Conservation (phyloP, 306 rosid species). For the Comarum palustre region DNA sequence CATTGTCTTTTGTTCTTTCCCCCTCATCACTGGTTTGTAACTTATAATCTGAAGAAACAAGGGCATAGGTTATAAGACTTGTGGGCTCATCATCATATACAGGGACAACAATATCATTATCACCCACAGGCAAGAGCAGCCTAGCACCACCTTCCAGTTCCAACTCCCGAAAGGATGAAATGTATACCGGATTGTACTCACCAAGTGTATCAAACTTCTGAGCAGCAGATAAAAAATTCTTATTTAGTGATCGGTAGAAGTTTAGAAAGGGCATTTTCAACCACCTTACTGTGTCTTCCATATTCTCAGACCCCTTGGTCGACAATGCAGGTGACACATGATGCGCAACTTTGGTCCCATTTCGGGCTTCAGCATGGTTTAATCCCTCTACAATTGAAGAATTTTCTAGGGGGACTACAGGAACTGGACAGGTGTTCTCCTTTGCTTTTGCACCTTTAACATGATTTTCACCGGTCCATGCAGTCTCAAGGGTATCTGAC, state of each 20-base stretch:
- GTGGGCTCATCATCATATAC: slow-evolving; percentile 92
- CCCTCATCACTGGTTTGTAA: slow-evolving; percentile 51
- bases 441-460: slow-evolving; percentile 39
- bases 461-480: slow-evolving; percentile 71
- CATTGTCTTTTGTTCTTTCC: slow-evolving; percentile 52
- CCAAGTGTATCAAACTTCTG: slow-evolving; percentile 55
- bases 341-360: slow-evolving; percentile 32
- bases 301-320: slow-evolving; percentile 41
- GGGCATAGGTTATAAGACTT: slow-evolving; percentile 78
- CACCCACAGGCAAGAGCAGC: slow-evolving; percentile 68
- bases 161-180: slow-evolving; percentile 62
- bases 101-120: slow-evolving; percentile 73
- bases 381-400: slow-evolving; percentile 35
- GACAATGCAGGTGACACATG: slow-evolving; percentile 29
- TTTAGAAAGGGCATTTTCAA: slow-evolving; percentile 66
- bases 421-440: slow-evolving; percentile 34
- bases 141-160: slow-evolving; percentile 78
- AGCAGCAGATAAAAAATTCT: slow-evolving; percentile 47
- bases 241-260: slow-evolving; percentile 60
- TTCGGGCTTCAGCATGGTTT: slow-evolving; percentile 52
- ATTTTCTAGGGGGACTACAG: slow-evolving; percentile 47
- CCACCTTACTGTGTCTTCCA: slow-evolving; percentile 68
- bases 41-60: slow-evolving; percentile 58
- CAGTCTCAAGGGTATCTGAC: slow-evolving; percentile 86
- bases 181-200: slow-evolving; percentile 56